Percentiles rank a stretch among this genome's conserved stretches.
Conservation (phyloP, 371 early-diverging fungal species). For the Mucor racemosus region DNA sequence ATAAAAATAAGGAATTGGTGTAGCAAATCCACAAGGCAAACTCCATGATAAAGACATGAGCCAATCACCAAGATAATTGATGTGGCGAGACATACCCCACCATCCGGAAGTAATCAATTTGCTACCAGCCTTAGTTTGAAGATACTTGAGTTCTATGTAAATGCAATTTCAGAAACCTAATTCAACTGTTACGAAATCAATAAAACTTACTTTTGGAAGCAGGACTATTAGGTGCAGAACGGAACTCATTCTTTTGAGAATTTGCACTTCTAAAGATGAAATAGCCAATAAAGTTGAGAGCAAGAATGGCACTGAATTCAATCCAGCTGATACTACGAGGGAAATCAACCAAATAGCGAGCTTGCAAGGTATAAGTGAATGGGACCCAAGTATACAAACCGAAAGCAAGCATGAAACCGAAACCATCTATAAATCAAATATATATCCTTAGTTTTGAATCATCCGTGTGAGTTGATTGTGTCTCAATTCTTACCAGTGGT, state of each 20-base stretch:
- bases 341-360: slow-evolving; percentile 80
- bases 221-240: slow-evolving; percentile 75
- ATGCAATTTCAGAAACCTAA: not conserved
- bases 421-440: slow-evolving; percentile 69
- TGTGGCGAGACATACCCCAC: slow-evolving; percentile 93
- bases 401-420: slow-evolving; percentile 93
- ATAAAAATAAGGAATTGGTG: slow-evolving; percentile 92
- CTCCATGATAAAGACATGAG: slow-evolving; percentile 86
- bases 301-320: slow-evolving; percentile 56
- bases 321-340: slow-evolving; percentile 63
- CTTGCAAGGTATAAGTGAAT: slow-evolving; percentile 89
- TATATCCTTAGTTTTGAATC: too few relatives aligned
- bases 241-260: slow-evolving; percentile 90
- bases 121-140: slow-evolving; percentile 81
- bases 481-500: slow-evolving; percentile 54
- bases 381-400: slow-evolving; percentile 93
- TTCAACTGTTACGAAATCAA: not conserved
- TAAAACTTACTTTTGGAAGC: slow-evolving; percentile 58
- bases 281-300: slow-evolving; percentile 72
- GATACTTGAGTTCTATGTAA: slow-evolving; percentile 73
- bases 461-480: not conserved
- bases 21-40: slow-evolving; percentile 66
- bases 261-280: slow-evolving; percentile 91
- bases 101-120: slow-evolving; percentile 86
- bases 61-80: slow-evolving; percentile 93